Evolutionary conservation across 1,139 yeast species (phyloP).

Genomic region (Cylindricascospora bacillispora): DNA sequence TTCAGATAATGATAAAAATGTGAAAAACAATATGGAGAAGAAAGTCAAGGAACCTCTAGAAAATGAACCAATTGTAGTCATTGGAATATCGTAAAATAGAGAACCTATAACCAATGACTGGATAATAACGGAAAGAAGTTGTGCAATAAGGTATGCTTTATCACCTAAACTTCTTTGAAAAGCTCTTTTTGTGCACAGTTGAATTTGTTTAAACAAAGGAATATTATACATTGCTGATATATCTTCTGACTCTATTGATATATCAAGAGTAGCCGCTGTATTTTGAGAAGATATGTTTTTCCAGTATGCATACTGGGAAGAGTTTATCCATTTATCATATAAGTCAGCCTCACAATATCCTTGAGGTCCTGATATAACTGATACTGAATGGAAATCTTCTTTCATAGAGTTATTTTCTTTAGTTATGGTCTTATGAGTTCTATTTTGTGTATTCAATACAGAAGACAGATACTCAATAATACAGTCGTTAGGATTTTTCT

Average conservation of each 20-base stretch:
- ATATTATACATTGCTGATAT: conserved; percentile 28
- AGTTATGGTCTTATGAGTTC: conserved; percentile 27
- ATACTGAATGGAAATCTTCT: conserved; percentile 1
- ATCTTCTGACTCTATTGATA: conserved; percentile 7
- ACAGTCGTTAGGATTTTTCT: conserved; percentile 39
- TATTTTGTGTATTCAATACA: conserved; percentile 30
- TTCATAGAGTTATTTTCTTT: conserved; percentile 23
- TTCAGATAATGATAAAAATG: conserved; percentile 38
- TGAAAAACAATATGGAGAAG: conserved; percentile 37
- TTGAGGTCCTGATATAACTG: conserved; percentile 1
- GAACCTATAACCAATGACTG: conserved; percentile 41
- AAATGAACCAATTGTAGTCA: conserved; percentile 33
- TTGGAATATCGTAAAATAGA: conserved; percentile 34
- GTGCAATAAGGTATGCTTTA: conserved; percentile 32
- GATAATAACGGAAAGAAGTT: conserved; percentile 31
- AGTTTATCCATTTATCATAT: conserved; percentile 48
- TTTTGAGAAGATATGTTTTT: conserved; percentile 31
- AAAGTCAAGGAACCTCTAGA: conserved; percentile 41
- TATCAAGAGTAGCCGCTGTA: conserved; percentile 8
- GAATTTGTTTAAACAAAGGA: conserved; percentile 31
- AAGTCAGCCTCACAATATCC: conserved; percentile 39
- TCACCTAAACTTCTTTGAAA: conserved; percentile 36
- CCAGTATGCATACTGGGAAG: conserved; percentile 34
- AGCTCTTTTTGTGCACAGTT: conserved; percentile 31
- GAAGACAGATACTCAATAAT: conserved; percentile 46